A percentile compares a stretch with the other conserved stretches of the same genome.
phyloP scores from a whole-genome alignment of 2,329 filamentous ascomycete genomes.

The Coniochaeta ligniaria region DNA sequence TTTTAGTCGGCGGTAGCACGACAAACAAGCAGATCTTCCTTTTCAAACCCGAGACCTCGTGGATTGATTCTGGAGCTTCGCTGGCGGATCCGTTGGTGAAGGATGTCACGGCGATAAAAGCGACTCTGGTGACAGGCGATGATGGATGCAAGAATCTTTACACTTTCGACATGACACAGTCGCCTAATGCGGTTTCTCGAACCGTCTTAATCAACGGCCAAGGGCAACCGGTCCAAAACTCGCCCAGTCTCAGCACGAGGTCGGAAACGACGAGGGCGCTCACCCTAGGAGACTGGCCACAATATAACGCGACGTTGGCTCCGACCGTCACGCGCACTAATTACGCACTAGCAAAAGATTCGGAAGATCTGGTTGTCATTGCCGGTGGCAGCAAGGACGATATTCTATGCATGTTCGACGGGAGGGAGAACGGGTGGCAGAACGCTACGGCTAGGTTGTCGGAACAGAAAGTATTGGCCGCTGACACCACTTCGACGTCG shows the following conservation, averaged over 20 bases:
- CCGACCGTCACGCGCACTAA: slow-evolving; percentile 57
- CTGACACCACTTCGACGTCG: slow-evolving; percentile 22
- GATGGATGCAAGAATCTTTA: slow-evolving; percentile 75
- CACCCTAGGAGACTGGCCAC: slow-evolving; percentile 61
- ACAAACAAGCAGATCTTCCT: slow-evolving; percentile 64
- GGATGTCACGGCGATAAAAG: slow-evolving; percentile 48
- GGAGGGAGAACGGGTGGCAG: slow-evolving; percentile 68
- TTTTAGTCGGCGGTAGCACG: slow-evolving; percentile 66
- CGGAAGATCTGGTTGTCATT: slow-evolving; percentile 64
- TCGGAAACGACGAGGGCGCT: slow-evolving; percentile 27
- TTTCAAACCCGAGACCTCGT: slow-evolving; percentile 58
- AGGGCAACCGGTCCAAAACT: slow-evolving; percentile 44
- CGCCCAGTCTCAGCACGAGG: slow-evolving; percentile 32
- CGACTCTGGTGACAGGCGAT: slow-evolving; percentile 59
- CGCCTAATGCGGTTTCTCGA: slow-evolving; percentile 69
- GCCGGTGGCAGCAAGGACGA: slow-evolving; percentile 65
- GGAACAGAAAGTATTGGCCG: slow-evolving; percentile 30
- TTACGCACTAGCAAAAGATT: slow-evolving; percentile 64
- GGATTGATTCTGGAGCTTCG: slow-evolving; percentile 59
- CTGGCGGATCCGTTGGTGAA: slow-evolving; percentile 55
- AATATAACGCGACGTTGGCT: slow-evolving; percentile 69
- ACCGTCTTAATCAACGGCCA: slow-evolving; percentile 57
- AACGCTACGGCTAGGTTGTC: slow-evolving; percentile 61
- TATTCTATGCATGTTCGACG: slow-evolving; percentile 71
- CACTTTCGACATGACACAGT: slow-evolving; percentile 66